Conservation (phyloP, 139 green algal genomes). For the Coelastrella sp. region DNA sequence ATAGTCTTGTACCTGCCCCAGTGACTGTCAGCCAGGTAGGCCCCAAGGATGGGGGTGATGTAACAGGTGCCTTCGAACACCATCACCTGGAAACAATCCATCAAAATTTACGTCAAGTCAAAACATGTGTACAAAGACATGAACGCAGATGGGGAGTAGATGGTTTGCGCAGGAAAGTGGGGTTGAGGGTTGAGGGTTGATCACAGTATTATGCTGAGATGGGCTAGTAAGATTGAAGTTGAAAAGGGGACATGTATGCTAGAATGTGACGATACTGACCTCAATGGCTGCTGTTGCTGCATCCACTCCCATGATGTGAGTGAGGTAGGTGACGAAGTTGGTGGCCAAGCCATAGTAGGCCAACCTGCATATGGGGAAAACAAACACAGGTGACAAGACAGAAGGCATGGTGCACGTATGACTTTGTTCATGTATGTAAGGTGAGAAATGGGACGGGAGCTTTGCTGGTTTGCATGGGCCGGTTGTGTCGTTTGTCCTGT, state of each 20-base stretch:
- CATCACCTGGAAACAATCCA: conserved; percentile 71
- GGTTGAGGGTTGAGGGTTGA: no score
- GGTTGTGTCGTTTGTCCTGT: no score
- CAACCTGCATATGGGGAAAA: conserved; percentile 52
- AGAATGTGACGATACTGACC: conserved; percentile 54
- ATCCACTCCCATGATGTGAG: conserved; percentile 79
- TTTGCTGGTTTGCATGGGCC: no score
- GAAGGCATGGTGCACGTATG: not conserved
- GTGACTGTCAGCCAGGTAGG: conserved; percentile 89
- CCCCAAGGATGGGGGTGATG: conserved; percentile 92
- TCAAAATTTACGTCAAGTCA: not conserved
- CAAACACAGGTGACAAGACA: not conserved
- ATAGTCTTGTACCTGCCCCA: conserved; percentile 98
- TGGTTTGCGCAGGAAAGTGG: no score
- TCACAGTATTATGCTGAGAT: no score
- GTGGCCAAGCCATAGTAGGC: conserved; percentile 93
- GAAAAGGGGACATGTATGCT: not conserved
- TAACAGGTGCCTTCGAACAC: conserved; percentile 96
- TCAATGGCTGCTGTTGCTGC: conserved; percentile 79
- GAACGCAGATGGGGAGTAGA: no score
- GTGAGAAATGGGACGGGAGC: no score
- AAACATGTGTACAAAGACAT: no score
- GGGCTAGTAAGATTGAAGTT: not conserved
- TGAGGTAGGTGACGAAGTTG: conserved; percentile 95
- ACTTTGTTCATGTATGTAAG: not conserved